phyloP scores from a whole-genome alignment of 2,329 filamentous ascomycete species.

The Teratosphaeriaceae sp. region DNA sequence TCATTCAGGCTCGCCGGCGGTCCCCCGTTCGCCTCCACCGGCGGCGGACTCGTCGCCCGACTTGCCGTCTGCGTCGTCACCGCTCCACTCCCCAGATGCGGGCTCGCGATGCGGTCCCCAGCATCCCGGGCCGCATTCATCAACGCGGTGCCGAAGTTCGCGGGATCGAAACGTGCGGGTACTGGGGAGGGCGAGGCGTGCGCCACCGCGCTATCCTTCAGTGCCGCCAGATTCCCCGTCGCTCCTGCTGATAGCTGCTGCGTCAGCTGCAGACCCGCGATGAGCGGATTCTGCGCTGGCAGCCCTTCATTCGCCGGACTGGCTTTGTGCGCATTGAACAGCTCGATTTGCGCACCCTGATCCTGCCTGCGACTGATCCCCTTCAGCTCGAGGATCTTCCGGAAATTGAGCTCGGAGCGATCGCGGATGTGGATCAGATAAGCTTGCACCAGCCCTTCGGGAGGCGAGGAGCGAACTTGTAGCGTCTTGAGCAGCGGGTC shows the following conservation, averaged over 20 bases:
- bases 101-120: slow-evolving; percentile 67
- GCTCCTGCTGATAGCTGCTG: slow-evolving; percentile 29
- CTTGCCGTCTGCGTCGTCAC: slow-evolving; percentile 26
- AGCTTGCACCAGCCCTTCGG: slow-evolving; percentile 90
- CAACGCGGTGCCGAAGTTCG: slow-evolving; percentile 76
- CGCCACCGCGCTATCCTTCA: slow-evolving; percentile 19
- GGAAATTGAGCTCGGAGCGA: slow-evolving; percentile 89
- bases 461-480: slow-evolving; percentile 84
- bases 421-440: slow-evolving; percentile 97
- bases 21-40: slow-evolving; percentile 16
- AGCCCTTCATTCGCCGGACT: slow-evolving; percentile 61
- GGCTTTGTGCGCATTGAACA: slow-evolving; percentile 81
- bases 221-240: slow-evolving; percentile 38
- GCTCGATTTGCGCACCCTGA: slow-evolving; percentile 73
- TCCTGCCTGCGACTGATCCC: slow-evolving; percentile 76
- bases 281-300: slow-evolving; percentile 57
- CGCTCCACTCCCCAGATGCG: slow-evolving; percentile 33
- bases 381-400: slow-evolving; percentile 92
- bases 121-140: slow-evolving; percentile 83
- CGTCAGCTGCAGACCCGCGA: slow-evolving; percentile 57
- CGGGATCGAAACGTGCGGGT: slow-evolving; percentile 62
- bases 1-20: slow-evolving; percentile 75
- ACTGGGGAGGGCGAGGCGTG: slow-evolving; percentile 32
- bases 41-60: slow-evolving; percentile 24
- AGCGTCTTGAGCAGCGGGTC: slow-evolving; percentile 93